These are phyloP conservation scores for Serendipita sp. DNA, from an alignment of 768 basidiomycete genomes.

Conservation along the genomic window DNA sequence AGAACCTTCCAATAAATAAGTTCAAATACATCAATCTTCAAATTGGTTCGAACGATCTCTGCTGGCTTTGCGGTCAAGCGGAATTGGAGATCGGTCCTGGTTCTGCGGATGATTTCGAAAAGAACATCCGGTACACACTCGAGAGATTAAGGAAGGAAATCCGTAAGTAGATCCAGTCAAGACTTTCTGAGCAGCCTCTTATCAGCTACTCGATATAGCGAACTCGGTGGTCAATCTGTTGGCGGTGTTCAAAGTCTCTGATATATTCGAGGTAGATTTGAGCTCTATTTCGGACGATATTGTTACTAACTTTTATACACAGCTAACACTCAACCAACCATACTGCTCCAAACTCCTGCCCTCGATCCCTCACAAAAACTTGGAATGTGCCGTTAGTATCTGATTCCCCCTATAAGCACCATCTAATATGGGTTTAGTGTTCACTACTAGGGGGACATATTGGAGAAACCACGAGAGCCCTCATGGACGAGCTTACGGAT, in stretches of 20 bases:
- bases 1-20: constrained; percentile 5
- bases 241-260: constrained; percentile 12
- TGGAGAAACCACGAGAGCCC: constrained; percentile 7
- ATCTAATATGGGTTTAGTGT: constrained; percentile 8
- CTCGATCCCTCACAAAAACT: constrained; percentile 10
- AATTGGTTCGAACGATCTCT: constrained; percentile 14
- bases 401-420: not conserved
- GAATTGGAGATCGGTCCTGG: constrained; percentile 6
- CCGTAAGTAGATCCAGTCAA: too few relatives aligned
- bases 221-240: constrained; percentile 12
- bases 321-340: constrained; percentile 9
- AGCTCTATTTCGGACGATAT: not conserved
- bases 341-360: constrained; percentile 5
- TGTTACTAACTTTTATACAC: not conserved
- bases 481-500: constrained; percentile 11
- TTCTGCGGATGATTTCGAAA: constrained; percentile 10
- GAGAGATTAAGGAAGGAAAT: constrained; percentile 10
- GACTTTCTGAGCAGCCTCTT: not conserved
- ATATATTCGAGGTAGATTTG: constrained; percentile 10
- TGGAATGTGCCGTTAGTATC: constrained; percentile 11
- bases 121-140: constrained; percentile 8
- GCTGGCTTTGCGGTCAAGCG: constrained; percentile 7
- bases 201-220: not conserved
- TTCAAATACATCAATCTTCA: constrained; percentile 14
- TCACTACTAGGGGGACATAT: constrained; percentile 8